A percentile compares a stretch with the other conserved stretches of the same genome.
These are phyloP conservation scores for Alternaria tenuissima DNA, from an alignment of 2,329 filamentous ascomycete genomes.

Conservation along the genomic window DNA sequence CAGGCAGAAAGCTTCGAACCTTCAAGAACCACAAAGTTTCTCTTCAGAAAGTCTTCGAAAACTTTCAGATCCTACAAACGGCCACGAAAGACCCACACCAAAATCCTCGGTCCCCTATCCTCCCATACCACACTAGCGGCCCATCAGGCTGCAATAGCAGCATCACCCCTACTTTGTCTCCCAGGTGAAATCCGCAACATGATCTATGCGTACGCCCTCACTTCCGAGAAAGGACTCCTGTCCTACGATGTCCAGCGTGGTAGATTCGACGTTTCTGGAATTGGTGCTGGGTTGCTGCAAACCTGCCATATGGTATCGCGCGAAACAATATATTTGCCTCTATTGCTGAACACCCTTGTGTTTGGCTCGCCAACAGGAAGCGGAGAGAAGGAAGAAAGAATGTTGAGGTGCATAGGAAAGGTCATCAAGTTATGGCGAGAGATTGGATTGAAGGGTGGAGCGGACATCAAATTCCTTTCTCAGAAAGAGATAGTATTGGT, in stretches of 20 bases:
- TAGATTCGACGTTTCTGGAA: conserved; percentile 20
- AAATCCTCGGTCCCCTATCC: not conserved
- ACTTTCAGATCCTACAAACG: not conserved
- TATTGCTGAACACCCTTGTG: conserved; percentile 18
- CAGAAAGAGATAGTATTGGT: not conserved
- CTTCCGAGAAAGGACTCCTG: conserved; percentile 6
- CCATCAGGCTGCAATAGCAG: not conserved
- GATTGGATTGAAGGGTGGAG: not conserved
- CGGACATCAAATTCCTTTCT: not conserved
- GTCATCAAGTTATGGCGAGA: not conserved
- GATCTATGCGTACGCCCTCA: conserved; percentile 23
- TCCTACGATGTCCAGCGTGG: conserved; percentile 4
- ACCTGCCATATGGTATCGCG: conserved; percentile 22
- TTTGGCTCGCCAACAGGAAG: conserved; percentile 5
- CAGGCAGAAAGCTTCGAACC: not conserved
- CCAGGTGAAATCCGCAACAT: conserved; percentile 22
- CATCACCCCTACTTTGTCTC: conserved; percentile 19
- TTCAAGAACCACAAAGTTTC: not conserved
- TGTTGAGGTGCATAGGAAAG: not conserved
- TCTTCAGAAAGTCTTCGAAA: not conserved
- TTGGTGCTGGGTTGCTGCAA: conserved; percentile 23
- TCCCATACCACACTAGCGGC: not conserved
- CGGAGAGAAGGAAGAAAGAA: not conserved
- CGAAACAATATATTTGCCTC: conserved; percentile 21
- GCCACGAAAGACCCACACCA: conserved; percentile 9